These are phyloP conservation scores for Scenedesmus sp. DNA, from an alignment of 163 green algal species.

Conservation along the genomic window DNA sequence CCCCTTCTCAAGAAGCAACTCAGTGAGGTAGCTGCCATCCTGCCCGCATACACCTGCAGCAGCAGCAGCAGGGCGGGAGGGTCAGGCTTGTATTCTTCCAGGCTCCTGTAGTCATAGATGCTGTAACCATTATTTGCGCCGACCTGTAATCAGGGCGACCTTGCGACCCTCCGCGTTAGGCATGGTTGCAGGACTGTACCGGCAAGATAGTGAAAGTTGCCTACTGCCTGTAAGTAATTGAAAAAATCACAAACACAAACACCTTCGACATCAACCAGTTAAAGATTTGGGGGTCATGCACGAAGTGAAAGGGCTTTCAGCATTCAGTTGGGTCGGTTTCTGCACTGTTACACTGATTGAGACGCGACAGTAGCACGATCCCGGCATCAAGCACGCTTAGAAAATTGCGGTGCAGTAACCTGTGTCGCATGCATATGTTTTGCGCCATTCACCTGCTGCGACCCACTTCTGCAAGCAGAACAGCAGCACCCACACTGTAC, in stretches of 20 bases:
- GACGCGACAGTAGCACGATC: background rate
- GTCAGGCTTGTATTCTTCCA: background rate
- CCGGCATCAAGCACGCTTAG: background rate
- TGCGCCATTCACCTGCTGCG: background rate
- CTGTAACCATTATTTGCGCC: background rate
- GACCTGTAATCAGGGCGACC: slow-evolving; percentile 43
- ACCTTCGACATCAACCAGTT: background rate
- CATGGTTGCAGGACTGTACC: slow-evolving; percentile 27
- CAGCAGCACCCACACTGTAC: background rate
- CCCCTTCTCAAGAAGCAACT: slow-evolving; percentile 84
- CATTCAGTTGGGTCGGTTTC: slow-evolving; percentile 8
- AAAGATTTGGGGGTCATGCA: background rate
- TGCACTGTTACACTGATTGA: background rate
- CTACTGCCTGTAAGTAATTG: background rate
- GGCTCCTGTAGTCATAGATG: background rate
- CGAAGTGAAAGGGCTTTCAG: background rate
- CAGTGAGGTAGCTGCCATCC: slow-evolving; percentile 84
- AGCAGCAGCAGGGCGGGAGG: slow-evolving; percentile 68
- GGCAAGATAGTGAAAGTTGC: background rate
- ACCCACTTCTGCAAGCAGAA: background rate
- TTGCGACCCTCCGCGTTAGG: slow-evolving; percentile 38
- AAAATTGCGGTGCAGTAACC: background rate
- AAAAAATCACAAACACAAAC: background rate
- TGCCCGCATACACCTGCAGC: slow-evolving; percentile 84
- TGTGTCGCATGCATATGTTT: background rate